Conservation (phyloP, 768 basidiomycete species). For the Psilocybe azurescens region DNA sequence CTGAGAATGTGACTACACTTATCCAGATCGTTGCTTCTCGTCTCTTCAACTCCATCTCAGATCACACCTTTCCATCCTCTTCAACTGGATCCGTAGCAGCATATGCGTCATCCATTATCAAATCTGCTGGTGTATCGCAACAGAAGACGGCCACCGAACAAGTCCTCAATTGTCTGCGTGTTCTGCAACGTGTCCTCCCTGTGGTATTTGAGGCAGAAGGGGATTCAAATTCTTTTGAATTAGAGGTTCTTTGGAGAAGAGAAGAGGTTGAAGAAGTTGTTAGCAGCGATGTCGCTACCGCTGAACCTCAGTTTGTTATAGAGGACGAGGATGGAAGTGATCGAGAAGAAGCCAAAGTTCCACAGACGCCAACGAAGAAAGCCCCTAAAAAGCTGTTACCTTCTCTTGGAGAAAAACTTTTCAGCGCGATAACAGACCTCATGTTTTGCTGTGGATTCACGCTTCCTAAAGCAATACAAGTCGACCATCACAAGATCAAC, state of each 20-base stretch:
- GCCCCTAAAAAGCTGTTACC: constrained; percentile 56
- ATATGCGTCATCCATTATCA: constrained; percentile 75
- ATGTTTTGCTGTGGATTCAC: constrained; percentile 96
- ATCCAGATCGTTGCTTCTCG: constrained; percentile 71
- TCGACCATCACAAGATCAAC: constrained; percentile 82
- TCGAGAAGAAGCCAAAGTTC: constrained; percentile 29
- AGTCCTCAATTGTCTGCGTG: constrained; percentile 89
- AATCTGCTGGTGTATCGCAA: constrained; percentile 48
- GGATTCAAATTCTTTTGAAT: constrained; percentile 74
- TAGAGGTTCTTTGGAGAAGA: constrained; percentile 84
- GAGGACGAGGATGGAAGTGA: constrained; percentile 79
- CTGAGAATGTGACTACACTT: constrained; percentile 86
- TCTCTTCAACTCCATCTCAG: constrained; percentile 75
- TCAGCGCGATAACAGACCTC: constrained; percentile 82
- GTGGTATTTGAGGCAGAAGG: constrained; percentile 85
- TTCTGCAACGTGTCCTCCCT: constrained; percentile 88
- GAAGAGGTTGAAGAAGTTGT: constrained; percentile 50
- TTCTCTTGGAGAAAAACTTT: constrained; percentile 82
- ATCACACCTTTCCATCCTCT: constrained; percentile 79
- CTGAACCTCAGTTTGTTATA: constrained; percentile 80
- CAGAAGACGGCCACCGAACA: constrained; percentile 82
- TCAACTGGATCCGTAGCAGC: constrained; percentile 62
- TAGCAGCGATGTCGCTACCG: constrained; percentile 8
- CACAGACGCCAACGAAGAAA: constrained; percentile 23
- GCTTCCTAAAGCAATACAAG: constrained; percentile 75